Evolutionary conservation across 23 red algal species (phyloP).

Genomic region (Porphyridium purpureum): DNA sequence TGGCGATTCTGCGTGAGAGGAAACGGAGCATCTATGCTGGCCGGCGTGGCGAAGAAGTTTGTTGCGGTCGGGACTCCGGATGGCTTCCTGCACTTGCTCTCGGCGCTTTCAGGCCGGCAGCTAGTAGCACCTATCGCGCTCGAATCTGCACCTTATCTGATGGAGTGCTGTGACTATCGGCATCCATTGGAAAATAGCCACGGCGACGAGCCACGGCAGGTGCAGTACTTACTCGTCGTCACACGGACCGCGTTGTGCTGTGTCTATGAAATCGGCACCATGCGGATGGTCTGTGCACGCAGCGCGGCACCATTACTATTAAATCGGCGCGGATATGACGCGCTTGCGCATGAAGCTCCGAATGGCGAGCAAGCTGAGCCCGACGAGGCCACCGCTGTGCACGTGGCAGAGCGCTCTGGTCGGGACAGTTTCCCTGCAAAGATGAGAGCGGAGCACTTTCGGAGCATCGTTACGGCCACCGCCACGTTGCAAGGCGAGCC

Average conservation of each 20-base stretch:
- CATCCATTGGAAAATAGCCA: no score
- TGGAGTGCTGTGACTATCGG: constrained; percentile 18
- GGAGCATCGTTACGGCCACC: no score
- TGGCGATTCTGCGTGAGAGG: no score
- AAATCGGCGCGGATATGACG: no score
- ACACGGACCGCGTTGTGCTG: constrained; percentile 36
- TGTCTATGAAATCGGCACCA: constrained; percentile 37
- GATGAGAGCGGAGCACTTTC: no score
- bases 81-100: constrained; percentile 51
- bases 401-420: no score
- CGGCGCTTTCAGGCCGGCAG: constrained; percentile 25
- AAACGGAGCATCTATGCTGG: constrained; percentile 20
- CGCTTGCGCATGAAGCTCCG: no score
- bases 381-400: no score
- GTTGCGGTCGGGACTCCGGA: constrained; percentile 49
- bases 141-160: constrained; percentile 49
- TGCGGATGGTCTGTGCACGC: constrained; percentile 38
- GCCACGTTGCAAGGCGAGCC: constrained; percentile 36
- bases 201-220: no score
- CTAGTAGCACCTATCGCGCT: constrained; percentile 54
- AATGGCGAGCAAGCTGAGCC: no score
- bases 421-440: no score
- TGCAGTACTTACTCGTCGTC: constrained; percentile 31
- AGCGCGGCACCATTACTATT: constrained; percentile 32
- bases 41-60: constrained; percentile 20